Evolutionary conservation across 352 stramenopile genomes (phyloP), one percentile per base, ranked within the genome.

Genomic region (Globisporangium mamillatum): DNA sequence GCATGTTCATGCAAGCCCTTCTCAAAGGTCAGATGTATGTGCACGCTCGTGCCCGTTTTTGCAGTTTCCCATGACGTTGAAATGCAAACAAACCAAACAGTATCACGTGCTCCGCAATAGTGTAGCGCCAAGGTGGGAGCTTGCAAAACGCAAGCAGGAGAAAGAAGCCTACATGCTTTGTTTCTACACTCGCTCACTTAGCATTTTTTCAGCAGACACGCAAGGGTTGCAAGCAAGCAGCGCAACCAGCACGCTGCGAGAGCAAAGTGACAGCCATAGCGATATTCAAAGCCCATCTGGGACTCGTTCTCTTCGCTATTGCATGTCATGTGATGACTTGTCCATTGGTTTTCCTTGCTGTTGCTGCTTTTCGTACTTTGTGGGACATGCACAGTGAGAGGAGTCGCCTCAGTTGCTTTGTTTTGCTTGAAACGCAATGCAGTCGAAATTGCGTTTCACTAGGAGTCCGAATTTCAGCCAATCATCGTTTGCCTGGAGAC

Each of bases 391-490:
- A 63, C 59, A 64, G 25, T 55, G 41, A 48, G 29, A 50, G 16
- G 44, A 50, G 44, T 18, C 16, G 44, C 44, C 22, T 50, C 5
- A 4, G 29, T 32, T 7, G 4, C 29, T 32, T 46, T 50, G 41
- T 41, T 41, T 41, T 41, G 20, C 29, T 20, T 63, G 58, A 64
- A 64, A 64, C 60, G 60, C 60, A 64, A 64, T 64, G 41, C 41
- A 4, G 4, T 7, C 27, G 20, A 54, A 44, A 64, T 64, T 64
- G 60, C 60, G 60, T 64, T 64, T 64, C 60, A 64, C 14, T 2
- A 2, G 22, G 27, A 46, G n/a, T 27, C 41, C 18, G 10, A 38
- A 27, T 64, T 64, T 64, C 14, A 34, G 41, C 58, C 55, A 61
- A 64, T 64, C n/a, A 10, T 6, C 4, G 18, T 10, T 2, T 6